phyloP scores from a whole-genome alignment of 148 eudicot species.

The Suaeda aralocaspica region DNA sequence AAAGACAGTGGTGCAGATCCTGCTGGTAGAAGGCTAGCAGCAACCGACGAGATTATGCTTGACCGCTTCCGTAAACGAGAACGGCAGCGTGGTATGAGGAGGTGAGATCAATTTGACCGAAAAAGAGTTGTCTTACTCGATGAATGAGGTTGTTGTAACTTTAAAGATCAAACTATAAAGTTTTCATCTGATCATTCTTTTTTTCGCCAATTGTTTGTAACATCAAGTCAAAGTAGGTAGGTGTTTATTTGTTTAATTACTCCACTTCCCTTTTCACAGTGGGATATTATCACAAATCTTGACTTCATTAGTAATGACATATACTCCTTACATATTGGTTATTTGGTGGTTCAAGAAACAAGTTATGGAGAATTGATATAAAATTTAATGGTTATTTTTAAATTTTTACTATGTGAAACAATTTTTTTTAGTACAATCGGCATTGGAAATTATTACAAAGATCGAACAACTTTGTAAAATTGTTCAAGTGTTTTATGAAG shows the following conservation, averaged over 20 bases:
- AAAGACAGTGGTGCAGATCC: constrained; percentile 45
- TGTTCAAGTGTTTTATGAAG: no score
- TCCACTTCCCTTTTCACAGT: not conserved
- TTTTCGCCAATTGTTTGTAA: not conserved
- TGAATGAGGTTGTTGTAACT: not conserved
- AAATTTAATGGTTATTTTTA: no score
- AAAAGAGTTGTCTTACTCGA: not conserved
- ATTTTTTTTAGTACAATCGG: no score
- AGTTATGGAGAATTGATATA: no score
- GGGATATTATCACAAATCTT: no score
- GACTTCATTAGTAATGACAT: no score
- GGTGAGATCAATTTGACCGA: constrained; percentile 28
- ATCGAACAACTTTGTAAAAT: no score
- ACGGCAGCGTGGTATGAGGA: constrained; percentile 87
- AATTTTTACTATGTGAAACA: no score
- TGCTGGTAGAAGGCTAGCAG: constrained; percentile 71
- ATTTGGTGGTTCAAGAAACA: no score
- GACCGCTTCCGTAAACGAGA: constrained; percentile 91
- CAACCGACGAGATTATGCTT: constrained; percentile 89
- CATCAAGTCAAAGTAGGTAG: not conserved
- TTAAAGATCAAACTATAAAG: not conserved
- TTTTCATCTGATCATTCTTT: not conserved
- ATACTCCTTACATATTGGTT: no score
- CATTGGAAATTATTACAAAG: no score
- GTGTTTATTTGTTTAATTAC: not conserved